Percentiles rank a stretch among this genome's conserved stretches.
These are phyloP conservation scores for Phaeophleospora eucalypticola DNA, from an alignment of 2,329 filamentous ascomycete genomes.

Conservation along the genomic window DNA sequence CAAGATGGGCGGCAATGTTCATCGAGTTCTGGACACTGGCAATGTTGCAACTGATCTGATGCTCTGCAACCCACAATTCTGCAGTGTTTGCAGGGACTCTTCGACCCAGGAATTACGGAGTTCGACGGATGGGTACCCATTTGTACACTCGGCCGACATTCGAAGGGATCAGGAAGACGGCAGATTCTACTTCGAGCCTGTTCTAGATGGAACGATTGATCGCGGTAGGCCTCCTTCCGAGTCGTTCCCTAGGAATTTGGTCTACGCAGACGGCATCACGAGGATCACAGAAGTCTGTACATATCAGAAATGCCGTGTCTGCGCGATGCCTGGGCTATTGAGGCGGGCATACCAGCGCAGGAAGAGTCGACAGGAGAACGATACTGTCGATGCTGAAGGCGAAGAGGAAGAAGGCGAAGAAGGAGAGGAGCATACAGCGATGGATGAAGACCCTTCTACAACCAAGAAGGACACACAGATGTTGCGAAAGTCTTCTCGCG, in stretches of 20 bases:
- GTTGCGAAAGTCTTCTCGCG: no score
- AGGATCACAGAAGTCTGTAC: slow-evolving; percentile 5
- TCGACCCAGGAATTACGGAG: background rate
- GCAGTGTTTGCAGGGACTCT: background rate
- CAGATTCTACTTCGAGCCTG: background rate
- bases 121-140: background rate
- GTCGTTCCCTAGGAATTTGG: slow-evolving; percentile 3
- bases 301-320: slow-evolving; percentile 2
- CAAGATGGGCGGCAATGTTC: slow-evolving; percentile 1
- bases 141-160: slow-evolving; percentile 3
- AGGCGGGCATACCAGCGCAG: background rate
- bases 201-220: background rate
- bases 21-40: background rate
- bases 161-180: background rate
- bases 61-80: slow-evolving; percentile 3
- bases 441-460: no score
- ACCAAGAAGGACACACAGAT: no score
- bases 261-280: background rate
- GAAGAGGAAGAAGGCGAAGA: no score
- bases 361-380: no score
- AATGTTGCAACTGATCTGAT: background rate
- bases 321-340: background rate
- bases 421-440: no score
- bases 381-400: no score
- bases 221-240: background rate